Conservation (phyloP, 179 eudicot genomes). For the Patellifolia procumbens region DNA sequence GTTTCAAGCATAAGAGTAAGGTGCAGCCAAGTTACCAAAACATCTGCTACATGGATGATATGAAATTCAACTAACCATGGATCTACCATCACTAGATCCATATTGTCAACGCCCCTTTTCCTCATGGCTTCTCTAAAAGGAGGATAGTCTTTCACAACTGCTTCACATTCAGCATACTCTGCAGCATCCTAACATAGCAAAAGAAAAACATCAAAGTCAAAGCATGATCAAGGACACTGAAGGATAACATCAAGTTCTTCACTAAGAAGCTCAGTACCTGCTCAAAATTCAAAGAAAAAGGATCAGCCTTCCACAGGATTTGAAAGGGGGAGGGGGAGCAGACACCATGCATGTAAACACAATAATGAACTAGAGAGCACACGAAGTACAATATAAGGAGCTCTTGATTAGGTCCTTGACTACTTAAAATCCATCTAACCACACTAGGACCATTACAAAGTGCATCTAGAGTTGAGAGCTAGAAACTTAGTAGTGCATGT, state of each 20-base stretch:
- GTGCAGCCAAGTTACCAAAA: neutral
- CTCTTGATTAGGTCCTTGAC: neutral
- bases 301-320: neutral
- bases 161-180: slow-evolving; percentile 95
- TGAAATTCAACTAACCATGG: slow-evolving; percentile 64
- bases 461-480: neutral
- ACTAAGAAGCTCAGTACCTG: neutral
- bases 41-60: neutral
- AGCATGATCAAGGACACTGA: slow-evolving; percentile 22
- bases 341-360: neutral
- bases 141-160: slow-evolving; percentile 82
- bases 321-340: neutral
- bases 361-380: neutral
- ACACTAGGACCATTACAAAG: neutral
- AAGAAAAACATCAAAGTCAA: slow-evolving; percentile 16
- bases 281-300: slow-evolving; percentile 1
- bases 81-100: slow-evolving; percentile 97
- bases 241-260: neutral
- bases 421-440: slow-evolving; percentile 5
- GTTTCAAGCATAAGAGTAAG: slow-evolving; percentile 12
- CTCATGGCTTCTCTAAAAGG: slow-evolving; percentile 88
- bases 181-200: slow-evolving; percentile 69
- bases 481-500: neutral
- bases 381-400: neutral
- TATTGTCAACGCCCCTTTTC: slow-evolving; percentile 86